These are phyloP conservation scores for Mycena kentingensis DNA, from an alignment of 768 basidiomycete genomes.

Conservation along the genomic window DNA sequence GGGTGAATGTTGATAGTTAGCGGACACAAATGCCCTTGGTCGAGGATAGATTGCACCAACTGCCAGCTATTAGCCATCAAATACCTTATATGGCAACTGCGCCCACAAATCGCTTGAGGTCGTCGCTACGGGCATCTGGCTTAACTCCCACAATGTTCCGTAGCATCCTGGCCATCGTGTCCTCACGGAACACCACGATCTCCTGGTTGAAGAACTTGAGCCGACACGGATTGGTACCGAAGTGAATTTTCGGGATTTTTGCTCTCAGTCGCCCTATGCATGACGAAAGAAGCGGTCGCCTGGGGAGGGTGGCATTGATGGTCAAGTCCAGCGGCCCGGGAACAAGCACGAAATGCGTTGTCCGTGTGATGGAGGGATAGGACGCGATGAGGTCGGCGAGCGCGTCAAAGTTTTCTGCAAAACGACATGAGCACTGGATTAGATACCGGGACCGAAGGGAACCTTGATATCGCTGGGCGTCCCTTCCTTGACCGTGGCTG, in stretches of 20 bases:
- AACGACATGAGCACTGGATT: conserved; percentile 1
- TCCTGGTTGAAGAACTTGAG: conserved; percentile 96
- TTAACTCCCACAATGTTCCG: conserved; percentile 90
- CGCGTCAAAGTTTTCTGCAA: conserved; percentile 79
- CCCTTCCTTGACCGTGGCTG: conserved; percentile 73
- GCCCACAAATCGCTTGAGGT: conserved; percentile 86
- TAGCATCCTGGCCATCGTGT: conserved; percentile 91
- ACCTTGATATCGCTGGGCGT: conserved; percentile 88
- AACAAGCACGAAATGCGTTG: conserved; percentile 90
- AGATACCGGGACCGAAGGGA: neutral
- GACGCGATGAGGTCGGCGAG: conserved; percentile 83
- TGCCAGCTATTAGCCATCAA: conserved; percentile 32
- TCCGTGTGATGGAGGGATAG: conserved; percentile 74
- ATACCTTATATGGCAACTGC: neutral
- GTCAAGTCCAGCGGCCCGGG: conserved; percentile 93
- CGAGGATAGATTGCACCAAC: conserved; percentile 95
- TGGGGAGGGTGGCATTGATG: conserved; percentile 78
- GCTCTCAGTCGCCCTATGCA: conserved; percentile 69
- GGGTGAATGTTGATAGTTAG: conserved; percentile 84
- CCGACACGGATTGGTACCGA: conserved; percentile 90
- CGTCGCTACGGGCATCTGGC: conserved; percentile 71
- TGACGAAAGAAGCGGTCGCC: conserved; percentile 74
- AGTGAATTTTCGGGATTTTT: conserved; percentile 77
- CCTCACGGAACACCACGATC: conserved; percentile 90
- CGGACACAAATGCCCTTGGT: conserved; percentile 93